Conservation (phyloP, 2,329 filamentous ascomycete species). For the Trichoderma atrobrunneum region DNA sequence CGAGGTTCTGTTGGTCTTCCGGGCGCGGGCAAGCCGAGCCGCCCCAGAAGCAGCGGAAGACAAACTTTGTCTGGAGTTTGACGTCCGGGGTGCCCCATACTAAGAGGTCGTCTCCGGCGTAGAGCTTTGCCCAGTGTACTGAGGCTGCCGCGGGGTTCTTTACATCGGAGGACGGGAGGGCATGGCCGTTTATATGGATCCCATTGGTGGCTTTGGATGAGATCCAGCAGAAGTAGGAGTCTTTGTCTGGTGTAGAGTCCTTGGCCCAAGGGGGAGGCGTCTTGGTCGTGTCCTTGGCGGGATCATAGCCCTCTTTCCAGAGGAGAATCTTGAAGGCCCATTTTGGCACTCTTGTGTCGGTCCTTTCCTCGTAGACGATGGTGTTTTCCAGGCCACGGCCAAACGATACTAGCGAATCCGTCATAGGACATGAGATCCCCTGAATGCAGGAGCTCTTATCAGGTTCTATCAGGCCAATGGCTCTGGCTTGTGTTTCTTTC, state of each 20-base stretch:
- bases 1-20: constrained; percentile 25
- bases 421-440: constrained; percentile 62
- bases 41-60: constrained; percentile 56
- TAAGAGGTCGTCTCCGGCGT: constrained; percentile 73
- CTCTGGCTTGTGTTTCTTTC: constrained; percentile 32
- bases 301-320: constrained; percentile 66
- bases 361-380: constrained; percentile 57
- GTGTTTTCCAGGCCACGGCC: constrained; percentile 71
- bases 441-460: constrained; percentile 63
- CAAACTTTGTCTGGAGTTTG: constrained; percentile 43
- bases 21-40: constrained; percentile 47
- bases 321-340: constrained; percentile 76
- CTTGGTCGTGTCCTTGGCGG: constrained; percentile 52
- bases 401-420: constrained; percentile 69
- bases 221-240: constrained; percentile 68
- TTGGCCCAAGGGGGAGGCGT: constrained; percentile 46
- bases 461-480: constrained; percentile 65
- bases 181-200: constrained; percentile 73
- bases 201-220: constrained; percentile 75
- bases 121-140: constrained; percentile 63
- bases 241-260: constrained; percentile 38
- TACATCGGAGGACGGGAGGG: constrained; percentile 55
- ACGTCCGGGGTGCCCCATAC: constrained; percentile 58
- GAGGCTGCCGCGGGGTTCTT: constrained; percentile 56
- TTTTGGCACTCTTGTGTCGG: constrained; percentile 74